Evolutionary conservation across 164 flowering plant genomes (phyloP), one percentile per base, ranked within the genome.

Genomic region (Magnolia changhungtana): DNA sequence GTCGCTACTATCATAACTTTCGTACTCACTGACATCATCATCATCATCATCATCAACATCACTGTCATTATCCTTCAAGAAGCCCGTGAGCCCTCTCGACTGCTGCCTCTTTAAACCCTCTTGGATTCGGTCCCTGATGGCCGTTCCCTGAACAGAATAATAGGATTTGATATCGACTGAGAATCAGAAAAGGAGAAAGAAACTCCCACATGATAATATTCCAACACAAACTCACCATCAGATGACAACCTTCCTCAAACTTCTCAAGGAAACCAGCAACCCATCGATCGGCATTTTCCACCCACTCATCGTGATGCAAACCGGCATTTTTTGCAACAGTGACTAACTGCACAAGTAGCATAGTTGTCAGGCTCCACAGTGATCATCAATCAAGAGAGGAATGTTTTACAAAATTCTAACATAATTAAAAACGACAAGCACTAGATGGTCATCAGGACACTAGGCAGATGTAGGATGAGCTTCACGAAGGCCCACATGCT

Each of bases 211-310:
- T 6, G 31, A 23, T 23, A 50, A 7, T 8, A 20, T 24, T n/a
- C 45, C 13, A 63, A 29, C 19, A 37, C 18, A 51, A 50, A 65
- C 81, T 77, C 61, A 80, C 94, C 94, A 92, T 89, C 79, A 85
- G 87, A 76, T 92, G 93, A 77, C 97, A 90, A 75, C 93, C 87
- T 86, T 92, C 94, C 85, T 92, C 97, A 74, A 92, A 90, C 91
- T 88, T 92, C 78, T 88, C 92, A 20, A 92, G 91, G 76, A 92
- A 90, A 55, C 93, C 94, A 80, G 93, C 94, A 80, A 90, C 89
- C 88, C 81, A 88, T 1, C 94, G 91, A 81, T 90, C 97, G 58
- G 97, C 97, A 87, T 92, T 92, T 77, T 88, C 94, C 67, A 92
- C 91, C 97, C 97, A 92, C 71, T 84, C 87, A 68, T 85, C 86